phyloP scores from a whole-genome alignment of 2,329 filamentous ascomycete genomes.

The Fusarium concolor region DNA sequence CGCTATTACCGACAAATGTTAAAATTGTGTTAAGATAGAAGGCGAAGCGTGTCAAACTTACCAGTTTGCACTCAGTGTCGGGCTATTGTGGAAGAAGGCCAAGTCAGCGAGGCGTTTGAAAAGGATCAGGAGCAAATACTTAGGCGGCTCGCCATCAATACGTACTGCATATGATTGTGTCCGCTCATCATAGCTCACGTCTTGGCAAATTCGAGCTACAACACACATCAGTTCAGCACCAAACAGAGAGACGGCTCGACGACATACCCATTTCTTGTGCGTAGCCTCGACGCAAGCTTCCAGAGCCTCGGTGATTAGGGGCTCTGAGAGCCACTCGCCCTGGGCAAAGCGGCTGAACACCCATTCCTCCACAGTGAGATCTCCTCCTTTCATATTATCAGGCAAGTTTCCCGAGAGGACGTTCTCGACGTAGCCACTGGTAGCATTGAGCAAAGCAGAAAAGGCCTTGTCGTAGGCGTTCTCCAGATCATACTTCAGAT shows the following conservation, averaged over 20 bases:
- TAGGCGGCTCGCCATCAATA: constrained; percentile 1
- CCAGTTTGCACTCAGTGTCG: not conserved
- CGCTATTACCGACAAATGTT: not conserved
- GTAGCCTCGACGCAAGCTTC: not conserved
- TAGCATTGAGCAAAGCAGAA: not conserved
- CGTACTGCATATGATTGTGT: not conserved
- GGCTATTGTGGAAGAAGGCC: not conserved
- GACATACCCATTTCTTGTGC: constrained; percentile 6
- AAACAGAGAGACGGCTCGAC: not conserved
- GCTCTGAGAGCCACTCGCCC: constrained; percentile 15
- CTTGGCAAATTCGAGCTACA: constrained; percentile 1
- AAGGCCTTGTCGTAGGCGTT: constrained; percentile 19
- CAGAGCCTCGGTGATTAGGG: not conserved
- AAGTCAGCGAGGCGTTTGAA: not conserved
- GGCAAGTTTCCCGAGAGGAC: constrained; percentile 1
- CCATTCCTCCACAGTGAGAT: not conserved
- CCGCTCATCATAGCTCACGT: not conserved
- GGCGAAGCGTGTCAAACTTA: not conserved
- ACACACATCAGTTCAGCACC: not conserved
- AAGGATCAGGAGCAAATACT: not conserved
- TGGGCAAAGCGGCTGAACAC: not conserved
- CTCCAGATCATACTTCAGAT: constrained; percentile 6
- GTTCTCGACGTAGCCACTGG: not conserved
- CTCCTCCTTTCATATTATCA: not conserved
- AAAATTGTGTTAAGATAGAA: not conserved